Evolutionary conservation across 306 rosid species (phyloP).

Genomic region (Benincasa hispida): DNA sequence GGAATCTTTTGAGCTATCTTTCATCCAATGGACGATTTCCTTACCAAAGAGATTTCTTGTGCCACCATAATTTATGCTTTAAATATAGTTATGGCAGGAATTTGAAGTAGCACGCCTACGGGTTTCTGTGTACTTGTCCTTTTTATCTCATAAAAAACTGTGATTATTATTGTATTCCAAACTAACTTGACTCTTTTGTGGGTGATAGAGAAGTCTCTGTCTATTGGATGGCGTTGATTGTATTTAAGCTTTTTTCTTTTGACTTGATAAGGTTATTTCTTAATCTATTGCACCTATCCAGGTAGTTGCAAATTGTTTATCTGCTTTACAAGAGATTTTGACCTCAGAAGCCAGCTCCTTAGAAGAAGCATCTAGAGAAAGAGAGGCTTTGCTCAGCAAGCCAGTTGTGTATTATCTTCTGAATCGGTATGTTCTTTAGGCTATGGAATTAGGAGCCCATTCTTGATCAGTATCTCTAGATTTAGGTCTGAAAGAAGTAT

Average conservation of each 20-base stretch:
- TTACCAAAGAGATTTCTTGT: not conserved
- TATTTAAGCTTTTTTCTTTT: not conserved
- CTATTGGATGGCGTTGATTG: not conserved
- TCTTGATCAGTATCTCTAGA: not conserved
- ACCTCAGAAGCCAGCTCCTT: conserved; percentile 66
- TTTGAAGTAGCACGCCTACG: not conserved
- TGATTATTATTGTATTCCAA: not conserved
- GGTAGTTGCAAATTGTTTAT: conserved; percentile 95
- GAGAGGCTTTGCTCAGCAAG: conserved; percentile 89
- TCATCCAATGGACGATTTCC: not conserved
- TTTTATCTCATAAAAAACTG: not conserved
- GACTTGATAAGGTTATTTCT: conserved; percentile 3
- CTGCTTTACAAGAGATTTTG: conserved; percentile 96
- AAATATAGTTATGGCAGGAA: not conserved
- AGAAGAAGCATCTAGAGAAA: conserved; percentile 89
- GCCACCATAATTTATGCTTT: not conserved
- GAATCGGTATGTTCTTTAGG: conserved; percentile 50
- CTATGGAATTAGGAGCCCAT: not conserved
- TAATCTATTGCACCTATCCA: conserved; percentile 18
- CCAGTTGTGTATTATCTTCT: conserved; percentile 61
- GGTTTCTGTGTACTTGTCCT: not conserved
- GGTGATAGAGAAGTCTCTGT: not conserved
- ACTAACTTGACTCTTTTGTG: not conserved
- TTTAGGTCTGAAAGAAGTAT: not conserved
- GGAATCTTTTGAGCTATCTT: not conserved